phyloP scores from a whole-genome alignment of 1,284 basidiomycete genomes.

The Cryptococcus deneoformans region DNA sequence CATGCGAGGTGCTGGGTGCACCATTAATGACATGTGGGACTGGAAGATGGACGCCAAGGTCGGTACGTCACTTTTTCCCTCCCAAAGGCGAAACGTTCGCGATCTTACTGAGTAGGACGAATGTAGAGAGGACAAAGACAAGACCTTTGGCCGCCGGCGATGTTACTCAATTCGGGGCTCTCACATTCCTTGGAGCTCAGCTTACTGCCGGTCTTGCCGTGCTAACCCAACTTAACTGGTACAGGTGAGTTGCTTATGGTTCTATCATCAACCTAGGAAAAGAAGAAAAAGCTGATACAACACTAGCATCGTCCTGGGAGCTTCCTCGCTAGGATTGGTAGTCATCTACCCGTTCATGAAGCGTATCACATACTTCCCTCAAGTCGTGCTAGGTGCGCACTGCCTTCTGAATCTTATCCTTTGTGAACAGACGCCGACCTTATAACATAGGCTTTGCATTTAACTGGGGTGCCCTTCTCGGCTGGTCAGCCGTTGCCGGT shows the following conservation, averaged over 20 bases:
- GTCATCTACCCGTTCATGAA: constrained; percentile 97
- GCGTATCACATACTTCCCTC: constrained; percentile 94
- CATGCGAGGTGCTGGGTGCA: constrained; percentile 98
- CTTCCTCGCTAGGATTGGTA: constrained; percentile 83
- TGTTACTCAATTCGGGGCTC: constrained; percentile 70
- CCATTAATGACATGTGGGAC: constrained; percentile 99
- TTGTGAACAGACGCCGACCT: not conserved
- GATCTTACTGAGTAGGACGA: not conserved
- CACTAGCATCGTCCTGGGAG: constrained; percentile 80
- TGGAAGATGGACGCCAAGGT: constrained; percentile 84
- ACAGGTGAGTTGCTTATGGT: constrained; percentile 61
- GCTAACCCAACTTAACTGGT: constrained; percentile 88
- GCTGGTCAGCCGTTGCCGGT: constrained; percentile 92
- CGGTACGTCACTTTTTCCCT: constrained; percentile 57
- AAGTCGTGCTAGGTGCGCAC: constrained; percentile 79
- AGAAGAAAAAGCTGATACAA: not conserved
- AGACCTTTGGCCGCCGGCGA: constrained; percentile 79
- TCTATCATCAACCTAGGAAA: not conserved
- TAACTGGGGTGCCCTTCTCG: constrained; percentile 96
- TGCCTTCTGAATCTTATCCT: not conserved
- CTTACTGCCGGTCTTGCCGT: constrained; percentile 82
- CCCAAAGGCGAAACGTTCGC: not conserved
- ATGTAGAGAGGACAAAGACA: constrained; percentile 60
- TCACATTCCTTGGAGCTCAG: constrained; percentile 80
- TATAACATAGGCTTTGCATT: constrained; percentile 73